Evolutionary conservation across 352 stramenopile species (phyloP).

Genomic region (Globisporangium acanthophoron): DNA sequence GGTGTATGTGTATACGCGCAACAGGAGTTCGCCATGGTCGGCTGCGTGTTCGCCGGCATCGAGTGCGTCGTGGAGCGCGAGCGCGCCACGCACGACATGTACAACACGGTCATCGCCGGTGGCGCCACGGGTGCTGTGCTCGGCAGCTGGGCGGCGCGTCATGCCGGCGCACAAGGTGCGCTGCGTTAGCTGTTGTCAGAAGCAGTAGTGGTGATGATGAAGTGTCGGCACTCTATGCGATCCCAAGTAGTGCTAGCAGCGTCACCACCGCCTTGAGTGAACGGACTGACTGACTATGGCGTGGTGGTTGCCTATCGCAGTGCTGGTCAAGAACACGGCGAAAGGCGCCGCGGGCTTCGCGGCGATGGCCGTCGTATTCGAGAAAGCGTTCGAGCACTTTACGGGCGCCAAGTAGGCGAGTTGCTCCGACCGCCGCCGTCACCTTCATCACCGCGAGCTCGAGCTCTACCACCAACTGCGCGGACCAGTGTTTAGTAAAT

Average conservation of each 20-base stretch:
- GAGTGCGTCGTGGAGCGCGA: constrained; percentile 85
- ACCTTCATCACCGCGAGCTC: too few relatives aligned
- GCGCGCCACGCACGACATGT: constrained; percentile 66
- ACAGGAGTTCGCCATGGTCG: constrained; percentile 83
- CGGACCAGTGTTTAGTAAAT: too few relatives aligned
- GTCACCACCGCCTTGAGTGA: not conserved
- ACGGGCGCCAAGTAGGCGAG: constrained; percentile 17
- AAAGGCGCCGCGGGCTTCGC: constrained; percentile 80
- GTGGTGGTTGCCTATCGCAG: constrained; percentile 17
- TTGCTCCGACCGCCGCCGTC: too few relatives aligned
- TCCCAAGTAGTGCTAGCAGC: too few relatives aligned
- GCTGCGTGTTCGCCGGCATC: constrained; percentile 72
- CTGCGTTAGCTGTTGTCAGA: not conserved
- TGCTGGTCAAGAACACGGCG: constrained; percentile 57
- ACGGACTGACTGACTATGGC: not conserved
- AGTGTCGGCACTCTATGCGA: too few relatives aligned
- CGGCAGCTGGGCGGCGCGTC: constrained; percentile 60
- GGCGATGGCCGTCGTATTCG: constrained; percentile 81
- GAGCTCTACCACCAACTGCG: too few relatives aligned
- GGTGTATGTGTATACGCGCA: not conserved
- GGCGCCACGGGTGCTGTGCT: constrained; percentile 59
- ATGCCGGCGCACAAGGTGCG: constrained; percentile 56
- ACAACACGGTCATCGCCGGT: constrained; percentile 73
- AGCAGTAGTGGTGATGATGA: too few relatives aligned
- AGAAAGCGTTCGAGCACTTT: constrained; percentile 73